phyloP scores from a whole-genome alignment of 192 early-diverging fungal species.

The Entophlyctis luteolus region DNA sequence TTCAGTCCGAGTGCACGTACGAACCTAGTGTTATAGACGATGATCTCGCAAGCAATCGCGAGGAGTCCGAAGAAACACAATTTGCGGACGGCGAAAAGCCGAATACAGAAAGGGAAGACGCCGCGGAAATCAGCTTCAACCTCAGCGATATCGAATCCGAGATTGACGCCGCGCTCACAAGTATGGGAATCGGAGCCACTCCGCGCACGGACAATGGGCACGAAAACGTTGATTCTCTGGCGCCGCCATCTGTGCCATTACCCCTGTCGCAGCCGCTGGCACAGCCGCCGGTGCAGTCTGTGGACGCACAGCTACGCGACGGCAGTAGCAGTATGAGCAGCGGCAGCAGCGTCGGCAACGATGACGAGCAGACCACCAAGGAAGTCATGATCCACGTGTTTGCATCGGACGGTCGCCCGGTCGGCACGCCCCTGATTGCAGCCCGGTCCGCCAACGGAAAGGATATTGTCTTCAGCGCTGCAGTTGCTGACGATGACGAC shows the following conservation, averaged over 20 bases:
- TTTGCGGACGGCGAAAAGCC: not conserved
- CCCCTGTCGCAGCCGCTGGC: no score
- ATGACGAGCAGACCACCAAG: not conserved
- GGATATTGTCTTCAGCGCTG: not conserved
- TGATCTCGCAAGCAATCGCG: not conserved
- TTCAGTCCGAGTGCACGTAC: not conserved
- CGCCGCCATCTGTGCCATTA: no score
- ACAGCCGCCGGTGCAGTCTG: no score
- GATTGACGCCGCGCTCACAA: not conserved
- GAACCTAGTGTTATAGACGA: not conserved
- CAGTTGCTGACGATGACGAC: no score
- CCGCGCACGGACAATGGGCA: not conserved
- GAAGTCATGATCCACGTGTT: not conserved
- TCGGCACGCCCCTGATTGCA: not conserved
- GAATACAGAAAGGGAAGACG: not conserved
- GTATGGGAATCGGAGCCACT: not conserved
- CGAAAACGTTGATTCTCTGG: not conserved
- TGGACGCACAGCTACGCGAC: no score
- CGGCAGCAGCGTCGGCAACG: no score
- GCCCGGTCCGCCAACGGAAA: not conserved
- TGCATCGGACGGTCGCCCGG: not conserved
- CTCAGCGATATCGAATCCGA: not conserved
- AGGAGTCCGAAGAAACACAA: not conserved
- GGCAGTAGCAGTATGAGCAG: no score
- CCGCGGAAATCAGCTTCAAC: not conserved